A percentile compares a stretch with the other conserved stretches of the same genome.
phyloP scores from a whole-genome alignment of 108 stramenopile species.

The Seminavis robusta region DNA sequence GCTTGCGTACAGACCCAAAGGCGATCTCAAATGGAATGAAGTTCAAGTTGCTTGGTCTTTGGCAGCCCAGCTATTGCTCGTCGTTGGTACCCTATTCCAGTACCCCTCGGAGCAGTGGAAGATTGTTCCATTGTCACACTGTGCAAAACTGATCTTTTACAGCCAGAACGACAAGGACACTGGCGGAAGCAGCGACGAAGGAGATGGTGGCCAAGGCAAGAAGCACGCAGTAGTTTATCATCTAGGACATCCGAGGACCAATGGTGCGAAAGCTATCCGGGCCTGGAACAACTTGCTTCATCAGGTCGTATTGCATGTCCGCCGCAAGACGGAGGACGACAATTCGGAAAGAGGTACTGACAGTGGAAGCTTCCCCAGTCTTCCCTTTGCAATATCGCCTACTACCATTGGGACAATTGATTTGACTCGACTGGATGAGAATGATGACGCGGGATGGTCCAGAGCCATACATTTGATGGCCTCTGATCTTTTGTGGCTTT shows the following conservation, averaged over 20 bases:
- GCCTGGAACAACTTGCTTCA: constrained; percentile 52
- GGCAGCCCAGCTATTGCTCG: constrained; percentile 51
- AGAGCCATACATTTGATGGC: constrained; percentile 47
- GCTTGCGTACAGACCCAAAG: constrained; percentile 51
- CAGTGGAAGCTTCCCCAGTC: too few relatives aligned
- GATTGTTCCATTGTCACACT: constrained; percentile 49
- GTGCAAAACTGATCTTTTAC: constrained; percentile 54
- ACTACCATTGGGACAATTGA: constrained; percentile 38
- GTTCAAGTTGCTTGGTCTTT: constrained; percentile 28
- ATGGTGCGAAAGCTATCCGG: constrained; percentile 14
- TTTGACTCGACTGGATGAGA: constrained; percentile 18
- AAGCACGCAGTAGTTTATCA: constrained; percentile 3
- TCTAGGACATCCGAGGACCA: constrained; percentile 18
- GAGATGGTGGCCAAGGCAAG: background rate
- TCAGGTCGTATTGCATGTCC: constrained; percentile 31
- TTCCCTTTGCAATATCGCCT: constrained; percentile 34
- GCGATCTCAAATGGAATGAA: constrained; percentile 14
- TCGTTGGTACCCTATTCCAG: constrained; percentile 30
- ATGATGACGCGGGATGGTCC: constrained; percentile 47
- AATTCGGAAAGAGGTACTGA: too few relatives aligned
- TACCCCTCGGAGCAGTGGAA: constrained; percentile 47
- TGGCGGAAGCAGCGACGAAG: background rate
- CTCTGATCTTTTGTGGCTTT: constrained; percentile 47
- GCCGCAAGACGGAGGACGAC: background rate
- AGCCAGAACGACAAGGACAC: too few relatives aligned